Base-by-base conservation (phyloP, 1,284 basidiomycete species). In the Xerocomus nothofagi region DNA sequence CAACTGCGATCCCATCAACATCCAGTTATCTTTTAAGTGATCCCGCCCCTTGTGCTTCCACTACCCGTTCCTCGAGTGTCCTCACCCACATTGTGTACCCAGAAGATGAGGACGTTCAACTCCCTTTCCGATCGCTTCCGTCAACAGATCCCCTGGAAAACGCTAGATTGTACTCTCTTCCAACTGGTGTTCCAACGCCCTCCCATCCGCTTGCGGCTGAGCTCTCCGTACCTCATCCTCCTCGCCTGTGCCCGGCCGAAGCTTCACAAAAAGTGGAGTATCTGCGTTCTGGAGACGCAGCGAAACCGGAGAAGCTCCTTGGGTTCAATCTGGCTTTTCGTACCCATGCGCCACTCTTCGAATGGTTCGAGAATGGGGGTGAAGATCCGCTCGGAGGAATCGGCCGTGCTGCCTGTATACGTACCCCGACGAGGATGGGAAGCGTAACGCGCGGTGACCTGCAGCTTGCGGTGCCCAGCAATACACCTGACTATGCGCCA, bases 291-390 rank as follows among this genome's bases (percentile, higher is more conserved):
- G 15, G 36, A 38, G 14, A 20, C 6, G 2, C 24, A 3, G 20
- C 10, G 18, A 51, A 54, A 45, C 26, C 18, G 7, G 54, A 63
- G 4, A 61, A 48, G 1, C 46, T 60, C 14, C 53, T 78, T 4
- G 80, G 80, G 0, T 82, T 83, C 56, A 80, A 78, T 54, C 69
- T 77, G 51, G 80, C 81, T 7, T 82, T 83, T 53, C 71, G 70
- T 4, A 73, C 71, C 15, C 49, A 59, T 9, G 70, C 64, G 15
- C 74, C 74, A 0, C 83, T 73, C 53, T 83, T 83, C 49, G 73
- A 71, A 7, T 83, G 81, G 81, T 63, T 83, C 5, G 81, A 82
- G 57, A 77, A 76, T 12, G 73, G 73, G 41, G 68, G 65, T 9
- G 17, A 50, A 39, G 68, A 70, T 15, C 50, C 42, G 0, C 53